Evolutionary conservation across 768 basidiomycete genomes (phyloP), one percentile per base, ranked within the genome.

Genomic region (Suillus tomentosus): DNA sequence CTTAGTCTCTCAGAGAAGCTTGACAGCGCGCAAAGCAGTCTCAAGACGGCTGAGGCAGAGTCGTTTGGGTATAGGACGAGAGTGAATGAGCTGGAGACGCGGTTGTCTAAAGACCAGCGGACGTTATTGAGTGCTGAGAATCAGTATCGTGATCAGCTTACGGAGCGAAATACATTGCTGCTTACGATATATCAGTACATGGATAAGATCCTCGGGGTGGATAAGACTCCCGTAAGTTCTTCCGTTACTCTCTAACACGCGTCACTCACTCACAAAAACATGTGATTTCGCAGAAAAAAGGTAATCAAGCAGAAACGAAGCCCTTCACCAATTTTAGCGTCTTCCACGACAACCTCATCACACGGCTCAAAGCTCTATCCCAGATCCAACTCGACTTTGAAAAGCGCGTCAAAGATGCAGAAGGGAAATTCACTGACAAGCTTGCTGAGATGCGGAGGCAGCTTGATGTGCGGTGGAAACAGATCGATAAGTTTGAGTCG

Each of bases 181-280:
- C 79, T 97, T 69, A 94, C 94, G 9, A 92, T 97, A 34, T 97
- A 94, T 75, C 95, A 97, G 77, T 95, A 96, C 72, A 85, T 96
- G 82, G 96, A 97, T 70, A 92, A 91, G 80, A 94, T 97, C 68
- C 81, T 96, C 19, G 95, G 95, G 1, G 89, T 93, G 24, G 92
- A 95, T 72, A 93, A 90, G 81, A 90, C 89, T 0, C 87, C 90
- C 45, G 91, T 94, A 68, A 68, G 90, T 62, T n/a, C 3, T 7
- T 24, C 24, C 22, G 7, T 62, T 53, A 63, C 24, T n/a, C 5
- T 15, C 15, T 5, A 15, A 8, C 37, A 14, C 60, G 6, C 13
- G 42, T 64, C 36, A 3, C 15, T 47, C 65, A 37, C 65, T 31
- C 27, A 34, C 24, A 8, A 14, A 48, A 39, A 27, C 5, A 17